phyloP scores from a whole-genome alignment of 2,329 filamentous ascomycete species.

The Lasiodiplodia sp. region DNA sequence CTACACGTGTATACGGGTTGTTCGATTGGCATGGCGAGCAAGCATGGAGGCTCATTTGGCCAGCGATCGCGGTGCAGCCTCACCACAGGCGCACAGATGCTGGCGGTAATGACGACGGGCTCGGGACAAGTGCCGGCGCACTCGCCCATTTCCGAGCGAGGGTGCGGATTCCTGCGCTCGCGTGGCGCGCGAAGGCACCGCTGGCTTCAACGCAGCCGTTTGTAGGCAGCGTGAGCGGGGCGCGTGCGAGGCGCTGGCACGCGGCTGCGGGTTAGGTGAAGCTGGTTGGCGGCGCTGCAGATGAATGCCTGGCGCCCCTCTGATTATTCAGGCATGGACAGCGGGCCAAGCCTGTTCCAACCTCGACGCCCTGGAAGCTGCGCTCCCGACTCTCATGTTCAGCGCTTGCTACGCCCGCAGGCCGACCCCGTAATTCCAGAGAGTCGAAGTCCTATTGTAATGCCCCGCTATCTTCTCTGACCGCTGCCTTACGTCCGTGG shows the following conservation, averaged over 20 bases:
- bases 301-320: not conserved
- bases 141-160: not conserved
- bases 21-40: constrained; percentile 13
- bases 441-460: constrained; percentile 20
- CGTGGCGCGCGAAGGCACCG: constrained; percentile 7
- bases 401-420: constrained; percentile 6
- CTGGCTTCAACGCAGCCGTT: not conserved
- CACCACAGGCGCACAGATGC: constrained; percentile 22
- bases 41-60: constrained; percentile 15
- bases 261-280: constrained; percentile 1
- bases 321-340: constrained; percentile 23
- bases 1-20: not conserved
- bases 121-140: not conserved
- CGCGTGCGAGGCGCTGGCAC: constrained; percentile 2
- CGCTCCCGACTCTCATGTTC: constrained; percentile 11
- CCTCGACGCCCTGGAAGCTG: constrained; percentile 18
- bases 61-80: constrained; percentile 15
- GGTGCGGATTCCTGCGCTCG: not conserved
- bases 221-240: not conserved
- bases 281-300: not conserved
- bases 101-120: constrained; percentile 3
- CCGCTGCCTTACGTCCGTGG: constrained; percentile 37
- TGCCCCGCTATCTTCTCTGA: constrained; percentile 33
- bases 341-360: constrained; percentile 22
- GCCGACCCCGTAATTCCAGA: not conserved